phyloP scores from a whole-genome alignment of 2,329 filamentous ascomycete genomes.

The Sporothrix sp. region DNA sequence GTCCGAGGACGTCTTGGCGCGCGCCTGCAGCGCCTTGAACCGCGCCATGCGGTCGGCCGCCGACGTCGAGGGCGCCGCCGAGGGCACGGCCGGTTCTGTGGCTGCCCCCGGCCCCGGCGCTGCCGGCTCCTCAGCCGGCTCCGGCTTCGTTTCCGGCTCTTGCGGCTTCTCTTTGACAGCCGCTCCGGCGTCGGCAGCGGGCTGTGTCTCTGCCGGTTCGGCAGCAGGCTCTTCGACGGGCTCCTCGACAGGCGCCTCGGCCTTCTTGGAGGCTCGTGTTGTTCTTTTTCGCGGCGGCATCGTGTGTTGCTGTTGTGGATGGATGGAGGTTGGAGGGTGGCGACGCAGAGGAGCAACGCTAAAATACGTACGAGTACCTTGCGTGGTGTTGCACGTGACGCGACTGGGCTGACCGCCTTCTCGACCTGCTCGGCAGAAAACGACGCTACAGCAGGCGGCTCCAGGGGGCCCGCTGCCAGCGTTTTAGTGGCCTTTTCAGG shows the following conservation, averaged over 20 bases:
- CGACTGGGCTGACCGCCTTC: not conserved
- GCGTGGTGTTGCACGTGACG: not conserved
- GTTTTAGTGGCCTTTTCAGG: not conserved
- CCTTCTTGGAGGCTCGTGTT: conserved; percentile 11
- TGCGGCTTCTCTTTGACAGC: not conserved
- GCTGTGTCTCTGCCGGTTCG: not conserved
- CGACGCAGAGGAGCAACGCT: not conserved
- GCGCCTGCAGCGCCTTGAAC: conserved; percentile 79
- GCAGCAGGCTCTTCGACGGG: not conserved
- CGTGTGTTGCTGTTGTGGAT: not conserved
- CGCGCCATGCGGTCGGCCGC: conserved; percentile 57
- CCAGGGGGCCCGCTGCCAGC: not conserved
- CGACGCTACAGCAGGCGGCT: not conserved
- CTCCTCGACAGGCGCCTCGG: not conserved
- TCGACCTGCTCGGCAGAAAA: not conserved
- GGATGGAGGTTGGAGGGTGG: not conserved
- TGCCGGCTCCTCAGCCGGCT: not conserved
- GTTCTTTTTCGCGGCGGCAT: conserved; percentile 11
- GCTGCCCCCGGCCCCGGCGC: not conserved
- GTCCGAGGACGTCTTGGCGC: conserved; percentile 61
- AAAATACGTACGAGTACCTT: no score
- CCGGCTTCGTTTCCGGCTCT: not conserved
- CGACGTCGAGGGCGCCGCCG: not conserved
- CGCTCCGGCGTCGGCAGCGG: not conserved
- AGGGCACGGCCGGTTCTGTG: not conserved